phyloP scores from a whole-genome alignment of 805 yeast genomes.

The Sugiyamaella lignohabitans region DNA sequence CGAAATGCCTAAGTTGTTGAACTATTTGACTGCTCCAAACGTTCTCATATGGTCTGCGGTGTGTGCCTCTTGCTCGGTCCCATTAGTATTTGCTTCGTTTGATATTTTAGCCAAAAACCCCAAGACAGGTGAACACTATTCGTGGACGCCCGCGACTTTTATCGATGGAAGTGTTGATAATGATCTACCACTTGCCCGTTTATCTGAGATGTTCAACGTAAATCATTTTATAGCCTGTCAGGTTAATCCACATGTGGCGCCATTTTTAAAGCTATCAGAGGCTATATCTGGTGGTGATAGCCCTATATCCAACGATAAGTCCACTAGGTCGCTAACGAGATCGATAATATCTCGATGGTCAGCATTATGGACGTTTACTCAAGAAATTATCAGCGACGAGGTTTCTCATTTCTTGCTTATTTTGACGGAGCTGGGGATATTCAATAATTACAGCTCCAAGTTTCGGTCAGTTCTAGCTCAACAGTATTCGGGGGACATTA shows the following conservation, averaged over 20 bases:
- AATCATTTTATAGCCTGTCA: conserved; percentile 97
- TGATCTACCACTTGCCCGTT: conserved; percentile 82
- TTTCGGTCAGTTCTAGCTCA: conserved; percentile 73
- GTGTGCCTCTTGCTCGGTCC: conserved; percentile 88
- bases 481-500: conserved; percentile 87
- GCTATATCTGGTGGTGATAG: conserved; percentile 1
- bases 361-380: conserved; percentile 29
- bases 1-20: conserved; percentile 83
- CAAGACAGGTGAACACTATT: conserved; percentile 60
- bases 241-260: conserved; percentile 94
- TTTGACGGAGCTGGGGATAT: conserved; percentile 67
- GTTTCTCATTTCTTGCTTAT: conserved; percentile 71
- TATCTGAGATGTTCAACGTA: conserved; percentile 95
- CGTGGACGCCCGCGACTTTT: conserved; percentile 79
- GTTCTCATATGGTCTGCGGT: conserved; percentile 88
- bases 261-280: conserved; percentile 46
- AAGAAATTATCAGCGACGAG: conserved; percentile 61
- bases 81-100: conserved; percentile 83
- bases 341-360: conserved; percentile 6
- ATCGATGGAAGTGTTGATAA: conserved; percentile 96
- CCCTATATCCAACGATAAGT: neutral
- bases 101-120: conserved; percentile 79
- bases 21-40: conserved; percentile 91
- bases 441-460: conserved; percentile 65
- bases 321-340: neutral